Evolutionary conservation across 306 rosid species (phyloP), one percentile per base, ranked within the genome.

Genomic region (Mimosa pudica): DNA sequence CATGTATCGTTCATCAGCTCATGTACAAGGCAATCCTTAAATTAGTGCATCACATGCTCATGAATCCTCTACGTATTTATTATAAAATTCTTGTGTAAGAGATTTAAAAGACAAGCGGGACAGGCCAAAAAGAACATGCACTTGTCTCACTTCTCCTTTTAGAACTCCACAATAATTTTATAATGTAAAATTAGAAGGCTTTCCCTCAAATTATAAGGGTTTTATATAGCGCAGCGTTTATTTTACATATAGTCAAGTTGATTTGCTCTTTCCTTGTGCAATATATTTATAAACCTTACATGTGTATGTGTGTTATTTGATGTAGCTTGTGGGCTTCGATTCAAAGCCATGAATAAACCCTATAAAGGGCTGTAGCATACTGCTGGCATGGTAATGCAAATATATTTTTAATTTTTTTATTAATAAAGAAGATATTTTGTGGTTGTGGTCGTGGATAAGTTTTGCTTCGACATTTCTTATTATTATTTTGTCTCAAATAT

Each of bases 1-100:
- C 70, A 49, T 10, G 57, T 67, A 66, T n/a, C 84, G 62, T 20
- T 47, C 69, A 18, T 47, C 69, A 18, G 45, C 73, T 49, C 58
- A 47, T 5, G 14, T 8, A 4, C 16, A 38, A 41, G 58, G 77
- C 54, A 73, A 52, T 48, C 12, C 52, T 48, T 48, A 48, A 48
- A 48, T 48, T 48, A 47, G 51, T 10, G 51, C 51, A 1, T 47
- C 51, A 47, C 2, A 47, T 47, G 3, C 11, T 48, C 14, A 2
- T 8, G 33, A 17, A 58, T 58, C 35, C 20, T 20, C 13, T 47
- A 47, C 49, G 18, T 60, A 33, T 20, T 60, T 10, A 24, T 60
- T 60, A 60, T 24, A 60, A 60, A 20, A 60, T 60, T 60, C 36
- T 20, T 60, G 65, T 10, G 16, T 7, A 38, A 38, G 65, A 24